phyloP scores from a whole-genome alignment of 768 basidiomycete genomes.

The Lactarius sanguifluus region DNA sequence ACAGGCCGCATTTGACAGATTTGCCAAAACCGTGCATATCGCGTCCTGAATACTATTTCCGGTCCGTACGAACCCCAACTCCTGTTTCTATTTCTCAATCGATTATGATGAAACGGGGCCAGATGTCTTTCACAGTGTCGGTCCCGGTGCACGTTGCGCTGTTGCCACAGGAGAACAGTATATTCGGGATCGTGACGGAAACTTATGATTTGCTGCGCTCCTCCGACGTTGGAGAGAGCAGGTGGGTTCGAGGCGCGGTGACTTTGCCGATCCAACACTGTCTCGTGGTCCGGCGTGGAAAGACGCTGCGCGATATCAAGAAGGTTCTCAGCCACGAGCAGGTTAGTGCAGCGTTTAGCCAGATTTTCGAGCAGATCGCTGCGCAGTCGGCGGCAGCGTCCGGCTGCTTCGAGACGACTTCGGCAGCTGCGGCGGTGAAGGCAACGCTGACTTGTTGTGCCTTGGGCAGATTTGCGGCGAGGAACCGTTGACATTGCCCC shows the following conservation, averaged over 20 bases:
- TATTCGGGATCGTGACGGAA: slow-evolving; percentile 70
- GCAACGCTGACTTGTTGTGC: slow-evolving; percentile 55
- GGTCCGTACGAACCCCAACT: slow-evolving; percentile 25
- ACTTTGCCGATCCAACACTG: slow-evolving; percentile 65
- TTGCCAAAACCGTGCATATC: slow-evolving; percentile 45
- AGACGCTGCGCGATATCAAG: slow-evolving; percentile 53
- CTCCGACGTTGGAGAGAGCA: slow-evolving; percentile 39
- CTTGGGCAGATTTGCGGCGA: slow-evolving; percentile 51
- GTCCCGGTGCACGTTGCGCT: slow-evolving; percentile 52
- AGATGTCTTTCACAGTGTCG: slow-evolving; percentile 63
- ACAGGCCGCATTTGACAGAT: slow-evolving; percentile 50
- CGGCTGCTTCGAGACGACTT: slow-evolving; percentile 42
- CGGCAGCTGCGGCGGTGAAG: slow-evolving; percentile 75
- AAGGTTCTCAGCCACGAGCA: slow-evolving; percentile 78
- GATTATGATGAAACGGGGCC: slow-evolving; percentile 6
- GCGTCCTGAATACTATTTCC: slow-evolving; percentile 22
- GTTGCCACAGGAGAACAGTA: slow-evolving; percentile 81
- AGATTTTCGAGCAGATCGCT: slow-evolving; percentile 73
- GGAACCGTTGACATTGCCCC: slow-evolving; percentile 72
- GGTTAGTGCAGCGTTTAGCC: slow-evolving; percentile 41
- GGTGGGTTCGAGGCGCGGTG: slow-evolving; percentile 60
- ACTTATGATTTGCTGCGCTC: slow-evolving; percentile 65
- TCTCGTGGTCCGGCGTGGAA: slow-evolving; percentile 61
- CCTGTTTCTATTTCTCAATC: not conserved
- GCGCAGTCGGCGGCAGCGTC: slow-evolving; percentile 49